Conservation (phyloP, 2,329 filamentous ascomycete genomes). For the Amesomyces nigricolor region DNA sequence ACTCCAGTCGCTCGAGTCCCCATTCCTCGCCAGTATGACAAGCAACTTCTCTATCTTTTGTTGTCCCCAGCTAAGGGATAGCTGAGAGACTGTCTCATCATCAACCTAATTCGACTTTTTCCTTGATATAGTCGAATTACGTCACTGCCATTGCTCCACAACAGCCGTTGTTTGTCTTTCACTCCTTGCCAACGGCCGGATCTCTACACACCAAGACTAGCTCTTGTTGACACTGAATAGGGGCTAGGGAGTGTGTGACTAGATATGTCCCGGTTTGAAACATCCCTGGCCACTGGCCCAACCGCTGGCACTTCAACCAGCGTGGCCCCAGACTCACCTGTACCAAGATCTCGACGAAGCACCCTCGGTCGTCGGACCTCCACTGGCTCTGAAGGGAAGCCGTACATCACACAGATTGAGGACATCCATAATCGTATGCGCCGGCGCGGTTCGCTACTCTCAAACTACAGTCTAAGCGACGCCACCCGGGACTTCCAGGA, state of each 20-base stretch:
- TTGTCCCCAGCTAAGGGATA: neutral
- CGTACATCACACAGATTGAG: no score
- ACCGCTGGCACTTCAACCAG: no score
- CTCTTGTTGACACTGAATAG: no score
- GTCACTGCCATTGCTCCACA: neutral
- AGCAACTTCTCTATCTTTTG: neutral
- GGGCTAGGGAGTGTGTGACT: no score
- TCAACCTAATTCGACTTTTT: neutral
- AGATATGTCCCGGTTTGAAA: no score
- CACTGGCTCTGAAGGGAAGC: no score
- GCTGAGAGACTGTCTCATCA: neutral
- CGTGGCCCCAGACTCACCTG: no score
- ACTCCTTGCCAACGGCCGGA: no score
- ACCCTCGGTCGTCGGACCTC: no score
- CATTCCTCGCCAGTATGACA: neutral
- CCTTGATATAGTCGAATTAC: neutral
- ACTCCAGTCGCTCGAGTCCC: no score
- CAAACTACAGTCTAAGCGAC: conserved; percentile 67
- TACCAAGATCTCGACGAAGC: no score
- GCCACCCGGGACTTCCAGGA: conserved; percentile 60
- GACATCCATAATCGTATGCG: conserved; percentile 33
- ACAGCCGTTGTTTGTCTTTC: neutral
- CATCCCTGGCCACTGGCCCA: no score
- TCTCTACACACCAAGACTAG: neutral
- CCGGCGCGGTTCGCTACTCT: conserved; percentile 71